Evolutionary conservation across 352 stramenopile species (phyloP).

Genomic region (Proteromonas lacertae): DNA sequence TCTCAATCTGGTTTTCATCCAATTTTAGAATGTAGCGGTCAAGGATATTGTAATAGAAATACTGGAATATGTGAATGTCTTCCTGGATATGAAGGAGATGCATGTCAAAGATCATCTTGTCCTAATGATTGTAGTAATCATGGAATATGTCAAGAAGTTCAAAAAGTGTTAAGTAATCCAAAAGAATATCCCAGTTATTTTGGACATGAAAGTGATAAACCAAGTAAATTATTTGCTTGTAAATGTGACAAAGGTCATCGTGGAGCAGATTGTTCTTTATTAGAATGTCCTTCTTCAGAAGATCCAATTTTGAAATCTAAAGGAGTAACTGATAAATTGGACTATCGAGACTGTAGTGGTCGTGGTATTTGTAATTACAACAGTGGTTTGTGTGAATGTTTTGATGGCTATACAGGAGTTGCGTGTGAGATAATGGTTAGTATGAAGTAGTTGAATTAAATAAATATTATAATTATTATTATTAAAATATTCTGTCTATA

Average conservation of each 20-base stretch:
- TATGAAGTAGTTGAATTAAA: too few relatives aligned
- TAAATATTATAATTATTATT: too few relatives aligned
- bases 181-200: constrained; percentile 6
- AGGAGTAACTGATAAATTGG: too few relatives aligned
- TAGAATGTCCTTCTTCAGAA: too few relatives aligned
- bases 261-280: too few relatives aligned
- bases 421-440: constrained; percentile 30
- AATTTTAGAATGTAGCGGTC: constrained; percentile 39
- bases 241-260: constrained; percentile 63
- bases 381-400: constrained; percentile 37
- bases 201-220: constrained; percentile 41
- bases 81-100: constrained; percentile 12
- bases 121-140: too few relatives aligned
- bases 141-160: constrained; percentile 35
- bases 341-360: constrained; percentile 64
- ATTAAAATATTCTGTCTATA: too few relatives aligned
- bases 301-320: too few relatives aligned
- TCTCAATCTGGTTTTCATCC: too few relatives aligned
- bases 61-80: constrained; percentile 26
- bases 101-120: constrained; percentile 24
- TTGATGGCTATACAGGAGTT: constrained; percentile 42
- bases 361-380: constrained; percentile 49
- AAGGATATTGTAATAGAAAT: constrained; percentile 29
- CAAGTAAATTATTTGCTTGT: constrained; percentile 56
- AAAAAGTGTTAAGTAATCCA: constrained; percentile 42